Evolutionary conservation across 1,284 basidiomycete genomes (phyloP), one percentile per base, ranked within the genome.

Genomic region (Moesziomyces globuligerus): DNA sequence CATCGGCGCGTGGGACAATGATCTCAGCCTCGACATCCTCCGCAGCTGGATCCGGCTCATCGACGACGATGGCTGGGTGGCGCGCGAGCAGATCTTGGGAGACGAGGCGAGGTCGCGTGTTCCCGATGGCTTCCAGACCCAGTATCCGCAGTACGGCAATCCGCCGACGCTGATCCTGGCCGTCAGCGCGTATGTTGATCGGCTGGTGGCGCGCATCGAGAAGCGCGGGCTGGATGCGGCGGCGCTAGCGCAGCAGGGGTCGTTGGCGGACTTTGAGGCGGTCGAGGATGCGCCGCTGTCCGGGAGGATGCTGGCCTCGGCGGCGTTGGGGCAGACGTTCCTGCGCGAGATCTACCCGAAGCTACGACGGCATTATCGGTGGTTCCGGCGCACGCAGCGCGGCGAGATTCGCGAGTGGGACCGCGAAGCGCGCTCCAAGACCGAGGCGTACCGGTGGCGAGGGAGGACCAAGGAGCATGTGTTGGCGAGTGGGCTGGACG

Each of bases 11-110:
- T 95, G 91, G 91, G 94, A 97, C 79, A 92, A 90, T 61, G 92
- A 93, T 75, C 88, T 96, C 62, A 91, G 91, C 74, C 86, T 96
- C 24, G 90, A 93, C 79, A 95, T 97, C 57, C 84, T 97, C 40
- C 89, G 89, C 74, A 88, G 90, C 73, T 97, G 94, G 94, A 89
- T 96, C 60, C 85, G 89, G 59, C 86, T 96, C 39, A 92, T 96
- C 57, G 93, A 97, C 78, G 90, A 91, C 26, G 88, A 96, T 74
- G 94, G 94, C 3, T 97, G 94, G 94, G 91, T 97, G 48, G 94
- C 89, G 3, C 87, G 94, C 18, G 94, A 97, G 83, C 94, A 97
- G 82, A 96, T 96, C 60, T 86, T 97, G 0, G 94, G 94, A 8
- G 93, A 94, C 71, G 94, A 97, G 84, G 93, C 94, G 4, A 88